A percentile compares a stretch with the other conserved stretches of the same genome.
These are phyloP conservation scores for Plasmodium malariae DNA, from an alignment of 169 alveolate species.

Conservation along the genomic window DNA sequence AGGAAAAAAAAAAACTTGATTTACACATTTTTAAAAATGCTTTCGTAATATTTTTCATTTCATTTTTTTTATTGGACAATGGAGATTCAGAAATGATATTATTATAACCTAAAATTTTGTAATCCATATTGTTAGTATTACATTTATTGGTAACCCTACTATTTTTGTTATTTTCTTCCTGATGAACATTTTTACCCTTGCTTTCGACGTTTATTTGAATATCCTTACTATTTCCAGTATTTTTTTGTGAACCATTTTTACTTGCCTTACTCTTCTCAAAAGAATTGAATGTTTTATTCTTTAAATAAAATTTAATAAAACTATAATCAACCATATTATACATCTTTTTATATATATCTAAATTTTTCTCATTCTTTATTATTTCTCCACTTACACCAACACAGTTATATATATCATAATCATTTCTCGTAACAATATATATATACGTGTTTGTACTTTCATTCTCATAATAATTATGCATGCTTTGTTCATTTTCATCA, in stretches of 20 bases:
- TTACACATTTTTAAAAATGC: conserved; percentile 61
- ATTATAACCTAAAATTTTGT: not conserved
- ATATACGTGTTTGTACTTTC: conserved; percentile 58
- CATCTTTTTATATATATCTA: conserved; percentile 51
- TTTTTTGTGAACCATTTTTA: not conserved
- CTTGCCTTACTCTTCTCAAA: not conserved
- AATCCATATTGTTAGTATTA: not conserved
- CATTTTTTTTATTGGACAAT: conserved; percentile 16
- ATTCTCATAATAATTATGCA: conserved; percentile 61
- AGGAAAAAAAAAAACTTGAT: conserved; percentile 43
- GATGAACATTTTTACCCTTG: not conserved
- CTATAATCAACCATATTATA: conserved; percentile 49
- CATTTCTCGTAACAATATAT: conserved; percentile 62
- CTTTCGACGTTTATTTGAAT: not conserved
- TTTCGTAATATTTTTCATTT: conserved; percentile 60
- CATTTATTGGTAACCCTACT: not conserved
- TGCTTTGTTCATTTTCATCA: conserved; percentile 25
- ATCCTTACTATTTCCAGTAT: not conserved
- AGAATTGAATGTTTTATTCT: not conserved
- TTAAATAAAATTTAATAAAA: not conserved
- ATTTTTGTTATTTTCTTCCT: not conserved
- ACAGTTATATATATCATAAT: conserved; percentile 45
- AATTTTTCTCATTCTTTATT: conserved; percentile 64
- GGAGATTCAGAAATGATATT: conserved; percentile 5
- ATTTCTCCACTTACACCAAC: conserved; percentile 76